Base-by-base conservation (phyloP, 805 yeast species). In the Candida coquimbonensis region DNA sequence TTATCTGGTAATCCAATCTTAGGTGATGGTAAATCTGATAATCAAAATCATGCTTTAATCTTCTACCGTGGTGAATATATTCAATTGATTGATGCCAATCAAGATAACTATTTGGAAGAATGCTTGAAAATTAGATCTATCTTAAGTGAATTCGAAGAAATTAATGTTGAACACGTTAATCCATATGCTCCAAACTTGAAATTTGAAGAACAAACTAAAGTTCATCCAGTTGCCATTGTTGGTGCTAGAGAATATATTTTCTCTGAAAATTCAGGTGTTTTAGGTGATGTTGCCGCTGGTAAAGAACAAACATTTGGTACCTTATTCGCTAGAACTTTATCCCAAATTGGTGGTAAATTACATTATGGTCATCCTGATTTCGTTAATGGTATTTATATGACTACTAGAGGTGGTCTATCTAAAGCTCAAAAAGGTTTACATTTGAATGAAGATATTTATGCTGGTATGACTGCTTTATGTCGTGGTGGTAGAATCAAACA, bases 301-400 rank as follows among this genome's bases (percentile, higher is more conserved):
- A 85, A 85, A 64, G 95, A 85, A 71, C 95, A 85, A 67, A 84
- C 93, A 46, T 85, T 85, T 61, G 95, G 95, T 69, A 85, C 95
- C 0, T 68, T 85, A 55, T 85, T 83, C 59, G 87, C 93, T 12
- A 77, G 95, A 73, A 85, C 93, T 24, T 70, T 85, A 58, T 83
- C 91, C 50, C 88, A 83, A 69, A 77, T 85, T 62, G 93, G 93
- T 61, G 93, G 90, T 62, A 85, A 85, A 59, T 73, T 85, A 60
- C 93, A 85, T 72, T 85, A 85, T 68, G 95, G 95, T 64, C 93
- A 85, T 67, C 95, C 95, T 44, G 95, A 85, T 75, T 85, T 85
- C 68, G 66, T 85, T 59, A 84, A 85, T 58, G 75, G 81, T 40
- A 73, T 81, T 43, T 85, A 71, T 60, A 85, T 85, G 91, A 80